Percentiles rank a stretch among this genome's conserved stretches.
Evolutionary conservation across 768 basidiomycete genomes (phyloP).

Genomic region (Collybiopsis luxurians): DNA sequence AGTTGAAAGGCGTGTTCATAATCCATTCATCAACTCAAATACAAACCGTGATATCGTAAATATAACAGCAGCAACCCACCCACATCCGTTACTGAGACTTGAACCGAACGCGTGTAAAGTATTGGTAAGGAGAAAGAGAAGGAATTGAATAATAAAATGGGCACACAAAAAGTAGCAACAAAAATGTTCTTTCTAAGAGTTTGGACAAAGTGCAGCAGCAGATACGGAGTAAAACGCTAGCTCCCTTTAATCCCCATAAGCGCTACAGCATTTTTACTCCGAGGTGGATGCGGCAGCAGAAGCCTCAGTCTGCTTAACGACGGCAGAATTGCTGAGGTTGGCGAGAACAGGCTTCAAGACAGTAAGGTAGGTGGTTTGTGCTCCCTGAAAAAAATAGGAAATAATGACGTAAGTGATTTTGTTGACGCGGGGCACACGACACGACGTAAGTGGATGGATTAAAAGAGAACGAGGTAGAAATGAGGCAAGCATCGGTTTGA

Average conservation of each 20-base stretch:
- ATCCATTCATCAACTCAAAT: neutral
- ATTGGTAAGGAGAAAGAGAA: neutral
- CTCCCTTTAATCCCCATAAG: neutral
- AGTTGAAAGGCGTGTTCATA: neutral
- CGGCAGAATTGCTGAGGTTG: slow-evolving; percentile 37
- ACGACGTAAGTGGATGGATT: neutral
- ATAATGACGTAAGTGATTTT: slow-evolving; percentile 9
- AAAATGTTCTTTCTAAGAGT: neutral
- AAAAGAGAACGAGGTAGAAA: slow-evolving; percentile 1
- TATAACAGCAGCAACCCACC: neutral
- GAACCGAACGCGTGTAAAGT: neutral
- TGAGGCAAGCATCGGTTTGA: neutral
- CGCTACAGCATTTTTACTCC: neutral
- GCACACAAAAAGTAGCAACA: neutral
- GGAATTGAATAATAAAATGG: neutral
- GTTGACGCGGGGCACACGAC: slow-evolving; percentile 17
- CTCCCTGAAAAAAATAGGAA: slow-evolving; percentile 57
- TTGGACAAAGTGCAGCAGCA: neutral
- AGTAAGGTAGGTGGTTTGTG: slow-evolving; percentile 74
- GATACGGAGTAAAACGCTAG: neutral
- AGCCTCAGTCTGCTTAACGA: slow-evolving; percentile 3
- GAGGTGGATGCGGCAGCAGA: neutral
- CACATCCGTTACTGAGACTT: neutral
- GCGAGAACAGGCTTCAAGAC: slow-evolving; percentile 79
- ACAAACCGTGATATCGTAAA: neutral